Base-by-base conservation (phyloP, 2,329 filamentous ascomycete species). In the Didymellaceae sp. region DNA sequence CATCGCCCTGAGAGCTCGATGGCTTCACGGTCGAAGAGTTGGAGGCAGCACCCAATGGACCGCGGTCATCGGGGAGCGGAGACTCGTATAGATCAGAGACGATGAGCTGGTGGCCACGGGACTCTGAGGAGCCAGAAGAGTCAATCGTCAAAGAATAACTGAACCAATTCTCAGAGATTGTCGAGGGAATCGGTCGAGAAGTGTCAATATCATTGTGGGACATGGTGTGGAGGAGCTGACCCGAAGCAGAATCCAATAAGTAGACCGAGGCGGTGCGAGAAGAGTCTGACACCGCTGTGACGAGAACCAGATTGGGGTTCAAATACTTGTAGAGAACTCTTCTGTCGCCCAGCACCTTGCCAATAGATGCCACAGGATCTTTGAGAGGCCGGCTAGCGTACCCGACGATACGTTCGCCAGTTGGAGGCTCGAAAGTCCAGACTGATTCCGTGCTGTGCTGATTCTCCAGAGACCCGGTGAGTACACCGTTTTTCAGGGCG, bases 281-380 rank as follows among this genome's bases (percentile, higher is more conserved):
- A 9, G 78, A 76, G 17, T 87, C 81, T 25, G 87, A 81, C 2
- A 86, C 76, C 1, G 89, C 81, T 1, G 89, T 89, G 35, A 96
- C 80, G 0, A 97, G 81, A 2, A 91, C 80, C 6, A 90, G 82
- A 74, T 96, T 97, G 0, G 90, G 86, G 75, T 95, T 96, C 31
- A 99, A 78, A 70, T 97, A 97, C 76, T 99, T 99, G 84, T 99
- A 99, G 57, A 93, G 83, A 38, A 99, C 94, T n/a, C 86, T 87
- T 33, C 94, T 85, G 66, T 99, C 89, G 20, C 91, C 92, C 17
- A 99, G 83, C 1, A 97, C 94, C 52, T 90, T 91, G 8, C 94
- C 94, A 62, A 99, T 96, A 0, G 94, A 97, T 3, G 94, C 93
- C 38, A 97, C 86, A 0, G 91, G 91, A 62, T 99, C 92, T 58